Percentiles rank a stretch among this genome's conserved stretches.
phyloP scores from a whole-genome alignment of 2,329 filamentous ascomycete genomes.

The Cladophialophora exuberans region DNA sequence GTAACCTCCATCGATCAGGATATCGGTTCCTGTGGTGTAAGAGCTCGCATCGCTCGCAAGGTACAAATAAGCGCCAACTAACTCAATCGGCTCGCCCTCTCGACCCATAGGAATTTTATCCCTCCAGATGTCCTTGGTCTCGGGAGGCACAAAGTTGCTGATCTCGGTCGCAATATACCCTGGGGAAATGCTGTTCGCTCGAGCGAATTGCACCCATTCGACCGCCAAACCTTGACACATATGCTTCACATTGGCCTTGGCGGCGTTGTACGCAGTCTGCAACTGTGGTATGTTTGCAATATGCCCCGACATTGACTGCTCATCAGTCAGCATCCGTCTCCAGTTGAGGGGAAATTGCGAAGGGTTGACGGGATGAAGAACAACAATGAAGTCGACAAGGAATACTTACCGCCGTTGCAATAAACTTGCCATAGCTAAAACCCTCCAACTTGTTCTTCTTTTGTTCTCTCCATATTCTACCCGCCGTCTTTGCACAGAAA shows the following conservation, averaged over 20 bases:
- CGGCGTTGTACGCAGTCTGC: conserved; percentile 72
- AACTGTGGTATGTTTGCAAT: conserved; percentile 77
- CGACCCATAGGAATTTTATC: conserved; percentile 80
- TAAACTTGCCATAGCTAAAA: conserved; percentile 69
- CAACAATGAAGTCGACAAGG: too few relatives aligned
- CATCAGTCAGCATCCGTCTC: too few relatives aligned
- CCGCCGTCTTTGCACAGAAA: conserved; percentile 74
- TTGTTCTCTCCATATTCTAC: conserved; percentile 70
- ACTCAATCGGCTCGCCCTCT: conserved; percentile 71
- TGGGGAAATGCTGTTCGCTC: conserved; percentile 69
- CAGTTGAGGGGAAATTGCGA: too few relatives aligned
- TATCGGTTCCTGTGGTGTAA: conserved; percentile 76
- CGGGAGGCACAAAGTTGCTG: conserved; percentile 64
- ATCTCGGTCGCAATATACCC: conserved; percentile 71
- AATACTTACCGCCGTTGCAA: conserved; percentile 80
- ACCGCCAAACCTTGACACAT: conserved; percentile 66
- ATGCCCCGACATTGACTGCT: conserved; percentile 75
- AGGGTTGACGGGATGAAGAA: too few relatives aligned
- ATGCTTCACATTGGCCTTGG: conserved; percentile 69
- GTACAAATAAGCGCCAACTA: conserved; percentile 83
- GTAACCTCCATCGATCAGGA: conserved; percentile 78
- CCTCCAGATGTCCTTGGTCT: conserved; percentile 73
- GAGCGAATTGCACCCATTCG: conserved; percentile 70
- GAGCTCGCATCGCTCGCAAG: conserved; percentile 80
- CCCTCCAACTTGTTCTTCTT: conserved; percentile 66